These are phyloP conservation scores for Uronychia setigera DNA, from an alignment of 73 alveolate genomes.

Conservation along the genomic window DNA sequence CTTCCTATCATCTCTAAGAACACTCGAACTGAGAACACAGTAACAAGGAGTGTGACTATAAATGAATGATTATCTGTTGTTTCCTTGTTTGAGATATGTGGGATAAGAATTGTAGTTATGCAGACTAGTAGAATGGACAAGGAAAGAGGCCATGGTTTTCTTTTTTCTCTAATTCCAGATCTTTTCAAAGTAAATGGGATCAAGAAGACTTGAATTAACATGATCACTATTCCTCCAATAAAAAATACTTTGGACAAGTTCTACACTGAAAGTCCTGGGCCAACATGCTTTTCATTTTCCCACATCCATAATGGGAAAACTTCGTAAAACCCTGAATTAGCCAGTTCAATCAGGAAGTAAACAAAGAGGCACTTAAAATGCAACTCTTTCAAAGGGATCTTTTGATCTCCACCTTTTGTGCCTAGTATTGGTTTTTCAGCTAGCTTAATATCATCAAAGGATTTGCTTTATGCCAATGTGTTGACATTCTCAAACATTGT, in stretches of 20 bases:
- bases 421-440: background rate
- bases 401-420: background rate
- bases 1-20: too few species aligned
- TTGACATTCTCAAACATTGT: background rate
- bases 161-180: background rate
- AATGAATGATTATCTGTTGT: too few species aligned
- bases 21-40: too few species aligned
- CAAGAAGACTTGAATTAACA: background rate
- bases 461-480: background rate
- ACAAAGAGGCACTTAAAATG: background rate
- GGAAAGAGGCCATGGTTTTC: too few species aligned
- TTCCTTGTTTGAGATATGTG: too few species aligned
- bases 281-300: background rate
- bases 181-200: background rate
- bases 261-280: background rate
- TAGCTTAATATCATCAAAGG: background rate
- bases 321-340: background rate
- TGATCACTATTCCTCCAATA: background rate
- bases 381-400: background rate
- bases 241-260: background rate
- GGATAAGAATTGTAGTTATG: too few species aligned
- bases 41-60: too few species aligned
- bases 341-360: background rate
- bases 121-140: too few species aligned
- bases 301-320: background rate